These are phyloP conservation scores for Tetrahymena elliotti DNA, from an alignment of 73 alveolate genomes.

Conservation along the genomic window DNA sequence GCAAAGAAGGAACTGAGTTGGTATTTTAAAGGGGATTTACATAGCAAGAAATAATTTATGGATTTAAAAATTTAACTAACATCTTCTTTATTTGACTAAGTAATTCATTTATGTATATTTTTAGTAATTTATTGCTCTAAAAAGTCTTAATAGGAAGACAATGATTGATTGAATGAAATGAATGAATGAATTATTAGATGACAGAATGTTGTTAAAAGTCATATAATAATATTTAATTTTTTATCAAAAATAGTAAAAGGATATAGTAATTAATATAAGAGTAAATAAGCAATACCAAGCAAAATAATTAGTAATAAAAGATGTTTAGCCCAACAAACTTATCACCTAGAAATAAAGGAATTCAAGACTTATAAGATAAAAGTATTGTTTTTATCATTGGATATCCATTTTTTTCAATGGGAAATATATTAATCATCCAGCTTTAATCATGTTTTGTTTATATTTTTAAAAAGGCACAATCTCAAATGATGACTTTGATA, in stretches of 20 bases:
- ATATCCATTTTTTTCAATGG: neutral
- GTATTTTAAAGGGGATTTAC: no score
- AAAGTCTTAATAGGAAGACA: neutral
- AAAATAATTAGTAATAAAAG: neutral
- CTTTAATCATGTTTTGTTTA: neutral
- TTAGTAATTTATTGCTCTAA: no score
- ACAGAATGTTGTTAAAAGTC: neutral
- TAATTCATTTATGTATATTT: no score
- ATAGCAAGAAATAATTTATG: neutral
- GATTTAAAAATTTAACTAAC: no score
- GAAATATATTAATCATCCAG: neutral
- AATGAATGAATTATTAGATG: no score
- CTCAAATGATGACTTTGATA: neutral
- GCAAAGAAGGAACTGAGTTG: neutral
- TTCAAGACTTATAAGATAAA: neutral
- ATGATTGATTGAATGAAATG: no score
- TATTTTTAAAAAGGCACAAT: neutral
- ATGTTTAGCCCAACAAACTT: neutral
- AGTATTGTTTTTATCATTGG: neutral
- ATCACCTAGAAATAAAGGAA: neutral
- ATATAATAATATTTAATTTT: no score
- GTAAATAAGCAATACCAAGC: neutral
- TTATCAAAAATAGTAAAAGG: neutral
- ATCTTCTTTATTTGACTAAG: neutral
- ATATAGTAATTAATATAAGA: neutral